phyloP scores from a whole-genome alignment of 441 rosid genomes.

The Macaranga tanarius region DNA sequence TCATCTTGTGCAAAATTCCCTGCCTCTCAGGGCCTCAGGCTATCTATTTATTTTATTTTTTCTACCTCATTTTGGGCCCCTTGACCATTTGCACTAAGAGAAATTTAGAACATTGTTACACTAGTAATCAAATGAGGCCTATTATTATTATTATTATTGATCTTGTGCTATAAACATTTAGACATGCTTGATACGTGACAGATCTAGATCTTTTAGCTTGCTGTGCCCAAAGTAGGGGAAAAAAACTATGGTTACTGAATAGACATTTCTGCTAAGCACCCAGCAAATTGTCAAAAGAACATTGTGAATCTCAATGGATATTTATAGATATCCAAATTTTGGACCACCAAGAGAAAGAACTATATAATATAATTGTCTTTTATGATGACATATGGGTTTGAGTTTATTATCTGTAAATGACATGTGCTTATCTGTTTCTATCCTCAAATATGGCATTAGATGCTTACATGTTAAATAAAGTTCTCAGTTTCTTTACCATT shows the following conservation, averaged over 20 bases:
- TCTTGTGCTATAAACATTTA: too few species aligned
- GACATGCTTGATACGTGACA: not conserved
- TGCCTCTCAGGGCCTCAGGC: too few species aligned
- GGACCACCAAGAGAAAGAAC: not conserved
- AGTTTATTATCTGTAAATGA: too few species aligned
- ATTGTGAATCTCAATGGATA: not conserved
- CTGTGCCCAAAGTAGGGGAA: not conserved
- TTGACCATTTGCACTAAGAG: too few species aligned
- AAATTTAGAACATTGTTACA: too few species aligned
- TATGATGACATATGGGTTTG: not conserved
- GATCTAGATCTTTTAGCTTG: not conserved
- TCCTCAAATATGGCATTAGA: not conserved
- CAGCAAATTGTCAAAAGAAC: not conserved
- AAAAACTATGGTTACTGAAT: not conserved
- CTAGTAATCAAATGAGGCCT: too few species aligned
- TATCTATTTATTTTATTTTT: too few species aligned
- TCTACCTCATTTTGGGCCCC: too few species aligned
- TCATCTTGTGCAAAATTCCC: not conserved
- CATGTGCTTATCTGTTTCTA: not conserved
- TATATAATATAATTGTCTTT: not conserved
- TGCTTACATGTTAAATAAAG: not conserved
- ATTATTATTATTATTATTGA: too few species aligned
- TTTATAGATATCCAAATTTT: not conserved
- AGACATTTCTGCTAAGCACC: not conserved
- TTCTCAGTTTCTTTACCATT: not conserved